Percentiles rank a stretch among this genome's conserved stretches.
phyloP scores from a whole-genome alignment of 2,329 filamentous ascomycete genomes.

The Cercospora beticola region DNA sequence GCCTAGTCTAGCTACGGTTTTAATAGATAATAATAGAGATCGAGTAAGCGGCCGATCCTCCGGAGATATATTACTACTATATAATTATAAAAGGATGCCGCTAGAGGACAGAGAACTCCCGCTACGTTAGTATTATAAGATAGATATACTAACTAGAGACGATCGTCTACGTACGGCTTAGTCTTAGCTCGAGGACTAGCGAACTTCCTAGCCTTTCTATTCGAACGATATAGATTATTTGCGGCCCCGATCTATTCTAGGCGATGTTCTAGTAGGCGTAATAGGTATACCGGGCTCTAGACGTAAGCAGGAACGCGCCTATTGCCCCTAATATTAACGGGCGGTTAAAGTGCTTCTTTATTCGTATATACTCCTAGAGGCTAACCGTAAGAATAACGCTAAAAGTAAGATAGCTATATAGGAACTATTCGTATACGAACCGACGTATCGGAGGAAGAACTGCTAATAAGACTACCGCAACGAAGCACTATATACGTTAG shows the following conservation, averaged over 20 bases:
- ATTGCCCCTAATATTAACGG: background rate
- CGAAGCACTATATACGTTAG: background rate
- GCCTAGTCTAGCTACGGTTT: background rate
- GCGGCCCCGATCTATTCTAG: background rate
- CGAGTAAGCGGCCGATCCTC: background rate
- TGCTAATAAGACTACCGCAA: background rate
- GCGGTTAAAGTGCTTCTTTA: background rate
- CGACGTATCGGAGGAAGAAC: background rate
- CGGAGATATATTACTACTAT: background rate
- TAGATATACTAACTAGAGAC: background rate
- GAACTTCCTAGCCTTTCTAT: background rate
- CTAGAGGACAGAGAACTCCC: constrained; percentile 3
- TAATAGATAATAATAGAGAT: background rate
- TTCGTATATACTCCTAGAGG: background rate
- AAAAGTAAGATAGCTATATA: background rate
- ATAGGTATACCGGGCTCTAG: background rate
- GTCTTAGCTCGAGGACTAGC: constrained; percentile 1
- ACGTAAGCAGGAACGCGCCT: background rate
- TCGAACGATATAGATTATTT: background rate
- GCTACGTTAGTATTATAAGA: background rate
- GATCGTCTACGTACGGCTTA: background rate
- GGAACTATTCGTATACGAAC: constrained; percentile 4
- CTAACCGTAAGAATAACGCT: background rate
- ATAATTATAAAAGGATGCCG: background rate
- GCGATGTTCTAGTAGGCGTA: background rate